Percentiles rank a stretch among this genome's conserved stretches.
These are phyloP conservation scores for Populus alba DNA, from an alignment of 345 rosid species.

Conservation along the genomic window DNA sequence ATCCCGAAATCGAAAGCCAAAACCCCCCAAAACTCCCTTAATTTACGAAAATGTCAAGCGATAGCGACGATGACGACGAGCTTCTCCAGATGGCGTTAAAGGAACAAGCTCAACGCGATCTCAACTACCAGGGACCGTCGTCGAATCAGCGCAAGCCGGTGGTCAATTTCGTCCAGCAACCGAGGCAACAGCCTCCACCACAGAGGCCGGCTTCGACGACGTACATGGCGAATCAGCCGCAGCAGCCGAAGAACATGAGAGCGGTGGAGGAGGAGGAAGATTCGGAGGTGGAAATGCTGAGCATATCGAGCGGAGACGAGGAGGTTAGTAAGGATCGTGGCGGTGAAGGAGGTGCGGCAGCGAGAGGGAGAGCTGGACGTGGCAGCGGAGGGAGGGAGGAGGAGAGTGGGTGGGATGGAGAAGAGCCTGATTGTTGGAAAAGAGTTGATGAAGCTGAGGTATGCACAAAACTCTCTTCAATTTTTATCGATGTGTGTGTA, in stretches of 20 bases:
- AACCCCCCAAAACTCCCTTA: background rate
- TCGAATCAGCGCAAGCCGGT: constrained; percentile 47
- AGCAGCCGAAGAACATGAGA: constrained; percentile 23
- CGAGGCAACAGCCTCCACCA: constrained; percentile 21
- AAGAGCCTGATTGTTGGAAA: constrained; percentile 94
- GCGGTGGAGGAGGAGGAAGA: constrained; percentile 76
- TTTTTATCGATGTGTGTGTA: background rate
- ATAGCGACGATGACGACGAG: constrained; percentile 92
- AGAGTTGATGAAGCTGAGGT: constrained; percentile 92
- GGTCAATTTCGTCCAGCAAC: constrained; percentile 75
- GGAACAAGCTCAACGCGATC: constrained; percentile 80
- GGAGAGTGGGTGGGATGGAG: constrained; percentile 77
- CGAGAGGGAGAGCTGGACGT: constrained; percentile 22
- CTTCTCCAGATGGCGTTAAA: constrained; percentile 92
- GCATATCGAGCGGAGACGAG: constrained; percentile 97
- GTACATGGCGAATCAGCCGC: background rate
- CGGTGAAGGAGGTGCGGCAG: constrained; percentile 21
- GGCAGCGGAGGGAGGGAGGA: constrained; percentile 53
- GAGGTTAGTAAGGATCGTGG: constrained; percentile 53
- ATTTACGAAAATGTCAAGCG: constrained; percentile 63
- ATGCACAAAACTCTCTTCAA: background rate
- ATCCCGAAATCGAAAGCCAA: background rate
- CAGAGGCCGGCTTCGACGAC: constrained; percentile 25
- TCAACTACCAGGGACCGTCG: constrained; percentile 60
- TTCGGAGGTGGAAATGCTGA: constrained; percentile 96